phyloP scores from a whole-genome alignment of 139 green algal species.

The Coelastrella sp. region DNA sequence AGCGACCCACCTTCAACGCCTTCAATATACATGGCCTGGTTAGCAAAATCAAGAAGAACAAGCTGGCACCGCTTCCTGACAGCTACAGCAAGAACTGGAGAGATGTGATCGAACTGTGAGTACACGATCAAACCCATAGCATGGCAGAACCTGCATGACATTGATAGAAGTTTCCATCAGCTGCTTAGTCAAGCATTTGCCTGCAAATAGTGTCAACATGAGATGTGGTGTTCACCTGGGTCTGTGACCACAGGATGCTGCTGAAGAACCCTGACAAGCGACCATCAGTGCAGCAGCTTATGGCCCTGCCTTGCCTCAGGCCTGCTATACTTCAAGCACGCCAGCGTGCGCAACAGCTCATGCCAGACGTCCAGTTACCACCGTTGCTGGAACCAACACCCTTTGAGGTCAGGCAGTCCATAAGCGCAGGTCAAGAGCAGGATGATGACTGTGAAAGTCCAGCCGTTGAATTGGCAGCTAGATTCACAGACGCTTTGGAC shows the following conservation, averaged over 20 bases:
- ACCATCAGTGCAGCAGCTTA: slow-evolving; percentile 55
- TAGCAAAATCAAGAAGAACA: slow-evolving; percentile 44
- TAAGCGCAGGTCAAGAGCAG: background rate
- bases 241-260: slow-evolving; percentile 58
- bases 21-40: slow-evolving; percentile 65
- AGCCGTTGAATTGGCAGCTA: background rate
- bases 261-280: slow-evolving; percentile 58
- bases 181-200: no score
- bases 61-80: slow-evolving; percentile 32
- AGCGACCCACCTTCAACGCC: slow-evolving; percentile 72
- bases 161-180: no score
- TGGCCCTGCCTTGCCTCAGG: slow-evolving; percentile 48
- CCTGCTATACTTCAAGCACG: slow-evolving; percentile 44
- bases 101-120: slow-evolving; percentile 34
- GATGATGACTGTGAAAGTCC: background rate
- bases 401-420: background rate
- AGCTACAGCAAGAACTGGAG: slow-evolving; percentile 34
- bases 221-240: no score
- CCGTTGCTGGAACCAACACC: slow-evolving; percentile 8
- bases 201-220: no score
- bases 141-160: no score
- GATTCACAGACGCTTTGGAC: background rate
- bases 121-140: background rate
- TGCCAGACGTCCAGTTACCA: slow-evolving; percentile 43
- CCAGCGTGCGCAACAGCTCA: slow-evolving; percentile 32